Conservation (phyloP, 768 basidiomycete genomes). For the Sporobolomyces phaffii region DNA sequence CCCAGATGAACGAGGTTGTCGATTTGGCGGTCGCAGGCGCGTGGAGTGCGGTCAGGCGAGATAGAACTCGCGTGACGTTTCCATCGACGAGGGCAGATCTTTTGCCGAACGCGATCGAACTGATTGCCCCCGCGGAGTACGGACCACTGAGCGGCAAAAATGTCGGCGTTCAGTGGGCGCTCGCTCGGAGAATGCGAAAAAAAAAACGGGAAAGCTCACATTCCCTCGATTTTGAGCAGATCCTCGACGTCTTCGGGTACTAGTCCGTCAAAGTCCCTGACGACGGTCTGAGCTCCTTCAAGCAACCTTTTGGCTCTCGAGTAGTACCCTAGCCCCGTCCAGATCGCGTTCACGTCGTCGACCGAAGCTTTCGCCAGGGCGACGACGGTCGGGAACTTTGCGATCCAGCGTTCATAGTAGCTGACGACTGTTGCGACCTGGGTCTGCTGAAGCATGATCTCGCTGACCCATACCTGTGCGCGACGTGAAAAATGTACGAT, state of each 20-base stretch:
- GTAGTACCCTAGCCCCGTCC: slow-evolving; percentile 58
- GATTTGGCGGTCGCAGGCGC: slow-evolving; percentile 72
- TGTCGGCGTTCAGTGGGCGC: no score
- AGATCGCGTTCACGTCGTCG: slow-evolving; percentile 78
- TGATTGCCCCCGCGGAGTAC: slow-evolving; percentile 48
- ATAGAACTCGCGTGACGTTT: slow-evolving; percentile 34
- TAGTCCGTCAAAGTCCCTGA: slow-evolving; percentile 59
- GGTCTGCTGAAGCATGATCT: slow-evolving; percentile 92
- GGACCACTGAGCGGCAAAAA: slow-evolving; percentile 25
- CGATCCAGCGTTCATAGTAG: slow-evolving; percentile 66
- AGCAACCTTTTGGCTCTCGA: slow-evolving; percentile 58
- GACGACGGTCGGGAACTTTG: slow-evolving; percentile 32
- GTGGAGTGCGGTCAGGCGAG: slow-evolving; percentile 64
- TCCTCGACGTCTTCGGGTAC: slow-evolving; percentile 74
- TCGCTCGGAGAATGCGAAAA: no score
- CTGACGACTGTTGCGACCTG: slow-evolving; percentile 85
- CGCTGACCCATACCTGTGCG: slow-evolving; percentile 69
- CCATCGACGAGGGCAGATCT: slow-evolving; percentile 71
- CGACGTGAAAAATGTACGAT: no score
- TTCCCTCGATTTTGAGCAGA: slow-evolving; percentile 79
- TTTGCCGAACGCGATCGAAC: slow-evolving; percentile 79
- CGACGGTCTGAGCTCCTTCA: slow-evolving; percentile 71
- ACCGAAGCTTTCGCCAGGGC: slow-evolving; percentile 58
- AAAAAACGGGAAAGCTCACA: slow-evolving; percentile 54
- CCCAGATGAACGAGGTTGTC: slow-evolving; percentile 77